Evolutionary conservation across 2,329 filamentous ascomycete genomes (phyloP), one percentile per base, ranked within the genome.

Genomic region (Lasiodiplodia hormozganensis): DNA sequence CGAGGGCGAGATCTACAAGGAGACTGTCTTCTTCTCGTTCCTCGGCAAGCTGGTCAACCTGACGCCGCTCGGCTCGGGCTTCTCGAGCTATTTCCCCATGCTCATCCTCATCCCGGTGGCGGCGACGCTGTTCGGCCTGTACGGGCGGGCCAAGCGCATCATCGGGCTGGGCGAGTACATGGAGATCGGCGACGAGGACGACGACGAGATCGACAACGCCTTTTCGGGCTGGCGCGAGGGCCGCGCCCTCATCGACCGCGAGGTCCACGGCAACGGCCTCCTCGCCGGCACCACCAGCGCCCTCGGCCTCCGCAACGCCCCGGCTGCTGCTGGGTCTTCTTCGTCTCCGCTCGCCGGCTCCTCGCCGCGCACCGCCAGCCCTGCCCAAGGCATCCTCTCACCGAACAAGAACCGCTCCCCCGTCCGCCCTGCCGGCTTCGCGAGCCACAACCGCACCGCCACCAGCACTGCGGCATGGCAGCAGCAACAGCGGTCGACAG

Each of bases 141-240:
- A 99, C 77, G 91, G 93, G 51, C 90, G 88, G 71, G 87, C 95
- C 34, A 92, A 90, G 78, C 90, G 89, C 31, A 79, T 91, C 67
- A 87, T 95, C 68, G 95, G 96, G 16, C 93, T 96, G 69, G 92
- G 91, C 43, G 88, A 93, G 49, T 83, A 94, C 1, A 88, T 94
- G 53, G 92, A 93, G 43, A 68, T 68, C 21, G 67, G 67, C 38
- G 67, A 68, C 28, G 67, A 68, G 34, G 60, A 94, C 49, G 90
- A 91, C 16, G 85, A 89, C 14, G 89, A 90, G 14, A 87, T 89
- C 31, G 88, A 87, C 62, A 83, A 85, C 7, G 84, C 84, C 2
- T 87, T 87, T 3, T 93, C 91, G 71, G 93, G 93, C 16, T 98
- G 95, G 96, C 89, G 94, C 57, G 96, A 98, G 81, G 96, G 96